Base-by-base conservation (phyloP, 805 yeast species). In the Novakomyces olei region DNA sequence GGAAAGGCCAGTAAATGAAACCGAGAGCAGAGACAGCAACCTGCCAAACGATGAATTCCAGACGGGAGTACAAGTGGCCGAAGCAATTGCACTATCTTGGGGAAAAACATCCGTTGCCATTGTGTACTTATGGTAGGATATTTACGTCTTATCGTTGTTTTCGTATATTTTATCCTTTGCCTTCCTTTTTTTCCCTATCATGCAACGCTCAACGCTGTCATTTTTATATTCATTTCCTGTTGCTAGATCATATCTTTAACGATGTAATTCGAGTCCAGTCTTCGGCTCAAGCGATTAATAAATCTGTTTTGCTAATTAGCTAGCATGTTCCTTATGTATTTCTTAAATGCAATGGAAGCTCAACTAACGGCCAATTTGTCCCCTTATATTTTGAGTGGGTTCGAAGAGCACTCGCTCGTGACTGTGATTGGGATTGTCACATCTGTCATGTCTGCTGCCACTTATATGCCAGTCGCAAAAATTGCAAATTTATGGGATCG, bases 401-500 rank as follows among this genome's bases (percentile, higher is more conserved):
- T 51, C 36, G 14, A 35, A 8, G 25, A 43, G n/a, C 55, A 55
- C 29, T 52, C 56, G 3, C 44, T 44, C 26, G 32, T 50, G 27
- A 34, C 41, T 12, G 49, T 55, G 8, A 51, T 51, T 12, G 32
- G 30, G 7, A 48, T 53, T 25, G 39, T 51, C 35, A 44, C 54
- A 4, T 31, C 44, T 15, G 39, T 51, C 26, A 43, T 51, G 29
- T 55, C 53, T 27, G 58, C 54, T 29, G 48, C 51, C 8, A 33
- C 48, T 33, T 30, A 40, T 15, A 35, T 40, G 14, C 41, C 43
- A 5, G 19, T 41, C 39, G 73, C 75, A 14, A 54, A 73, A 43
- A 47, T 67, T 25, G 59, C 69, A 7, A 72, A 69, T 43, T 48
- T 58, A 12, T 68, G 65, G 44, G 75, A 75, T 8, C 58, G 75